Evolutionary conservation across 2,329 filamentous ascomycete species (phyloP), one percentile per base, ranked within the genome.

Genomic region (Metarhizium brunneum): DNA sequence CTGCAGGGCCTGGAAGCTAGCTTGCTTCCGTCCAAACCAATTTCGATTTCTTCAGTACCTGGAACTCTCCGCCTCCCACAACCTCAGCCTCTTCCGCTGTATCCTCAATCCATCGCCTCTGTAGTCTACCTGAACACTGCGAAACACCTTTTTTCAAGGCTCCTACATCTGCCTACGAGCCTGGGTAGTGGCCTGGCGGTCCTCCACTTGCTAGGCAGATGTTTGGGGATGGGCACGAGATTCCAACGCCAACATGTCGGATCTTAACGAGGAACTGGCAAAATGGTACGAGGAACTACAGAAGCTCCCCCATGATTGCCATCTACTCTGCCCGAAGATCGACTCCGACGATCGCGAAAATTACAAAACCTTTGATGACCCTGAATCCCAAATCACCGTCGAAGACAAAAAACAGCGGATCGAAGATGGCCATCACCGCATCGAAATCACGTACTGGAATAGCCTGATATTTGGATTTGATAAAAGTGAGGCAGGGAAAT

Each of bases 391-490:
- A 14, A 76, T 83, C 43, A 76, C 76, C 7, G 60, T 64, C 18
- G 75, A 76, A 8, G 75, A 80, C 59, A 85, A 83, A 64, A 66
- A 73, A 51, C 64, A 71, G 47, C 73, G 80, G 7, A 80, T 88
- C 20, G 64, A 77, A 52, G 76, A 84, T 56, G 80, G 78, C 14
- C 74, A 78, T 38, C 65, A 70, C 8, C 78, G 87, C 36, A 75
- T 84, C 57, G 75, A 85, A 58, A 76, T 82, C 36, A 84, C 85
- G 52, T 83, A 88, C 59, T 83, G 81, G 65, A 87, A 83, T 57
- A 84, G 85, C 59, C 75, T 88, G 47, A 80, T 91, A 14, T 76
- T 90, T 55, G 87, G 85, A 18, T 83, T 88, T 58, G 80, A 79
- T 55, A 76, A 80, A 51, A 80, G 83, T 50, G 77, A 81, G 52